These are phyloP conservation scores for Eucalyptus lansdowneana DNA, from an alignment of 345 rosid genomes.

Conservation along the genomic window DNA sequence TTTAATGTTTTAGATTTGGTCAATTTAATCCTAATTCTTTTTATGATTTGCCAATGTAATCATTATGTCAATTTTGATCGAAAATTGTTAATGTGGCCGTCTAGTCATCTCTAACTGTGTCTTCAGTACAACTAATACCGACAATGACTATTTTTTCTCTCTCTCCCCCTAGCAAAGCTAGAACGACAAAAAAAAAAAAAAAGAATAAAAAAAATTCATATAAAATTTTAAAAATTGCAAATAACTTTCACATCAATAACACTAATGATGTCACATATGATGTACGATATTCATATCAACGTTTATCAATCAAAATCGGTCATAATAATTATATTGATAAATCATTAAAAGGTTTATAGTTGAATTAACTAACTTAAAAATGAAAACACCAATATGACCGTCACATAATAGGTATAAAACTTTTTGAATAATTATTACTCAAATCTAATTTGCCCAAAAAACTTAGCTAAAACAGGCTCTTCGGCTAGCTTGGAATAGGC, in stretches of 20 bases:
- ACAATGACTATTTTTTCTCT: background rate
- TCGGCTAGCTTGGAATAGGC: too few species aligned
- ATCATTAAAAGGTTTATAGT: rapidly evolving
- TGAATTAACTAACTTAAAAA: too few species aligned
- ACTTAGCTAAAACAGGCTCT: too few species aligned
- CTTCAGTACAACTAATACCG: rapidly evolving
- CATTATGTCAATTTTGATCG: background rate
- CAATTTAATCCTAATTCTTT: rapidly evolving
- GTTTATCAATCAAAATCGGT: rapidly evolving
- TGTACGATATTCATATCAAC: rapidly evolving
- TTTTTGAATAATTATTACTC: too few species aligned
- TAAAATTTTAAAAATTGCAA: too few species aligned
- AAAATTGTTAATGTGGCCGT: rapidly evolving
- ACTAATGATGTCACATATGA: rapidly evolving
- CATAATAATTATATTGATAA: too few species aligned
- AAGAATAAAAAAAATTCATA: too few species aligned
- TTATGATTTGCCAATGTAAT: rapidly evolving
- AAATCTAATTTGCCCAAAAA: too few species aligned
- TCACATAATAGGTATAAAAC: rapidly evolving
- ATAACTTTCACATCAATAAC: too few species aligned
- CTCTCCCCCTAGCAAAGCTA: background rate
- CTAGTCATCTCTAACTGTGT: rapidly evolving
- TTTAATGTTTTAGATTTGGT: too few species aligned
- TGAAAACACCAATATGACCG: too few species aligned
- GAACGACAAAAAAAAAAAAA: background rate